A percentile compares a stretch with the other conserved stretches of the same genome.
Conservation (phyloP, 495 filamentous ascomycete genomes). For the Neohortaea acidophila region DNA sequence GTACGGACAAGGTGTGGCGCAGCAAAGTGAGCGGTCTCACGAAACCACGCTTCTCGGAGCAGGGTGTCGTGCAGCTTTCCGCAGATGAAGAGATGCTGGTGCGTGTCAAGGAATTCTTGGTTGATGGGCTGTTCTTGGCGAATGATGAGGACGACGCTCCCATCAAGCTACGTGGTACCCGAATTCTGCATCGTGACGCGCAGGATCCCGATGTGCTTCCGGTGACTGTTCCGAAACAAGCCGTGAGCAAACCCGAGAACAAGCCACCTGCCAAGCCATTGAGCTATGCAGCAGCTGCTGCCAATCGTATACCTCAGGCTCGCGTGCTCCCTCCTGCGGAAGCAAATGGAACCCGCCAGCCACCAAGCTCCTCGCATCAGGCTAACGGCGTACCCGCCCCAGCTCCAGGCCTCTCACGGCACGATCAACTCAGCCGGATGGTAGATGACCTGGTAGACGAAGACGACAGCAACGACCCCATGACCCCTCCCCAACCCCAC, state of each 20-base stretch:
- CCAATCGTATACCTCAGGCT: background rate
- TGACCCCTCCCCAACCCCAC: slow-evolving; percentile 26
- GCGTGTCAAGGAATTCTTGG: slow-evolving; percentile 50
- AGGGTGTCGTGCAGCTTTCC: slow-evolving; percentile 40
- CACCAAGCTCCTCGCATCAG: too few relatives aligned
- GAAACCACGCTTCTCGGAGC: slow-evolving; percentile 43
- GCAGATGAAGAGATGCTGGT: slow-evolving; percentile 58
- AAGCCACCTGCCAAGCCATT: slow-evolving; percentile 2
- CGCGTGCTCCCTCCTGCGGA: background rate
- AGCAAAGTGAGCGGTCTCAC: slow-evolving; percentile 20
- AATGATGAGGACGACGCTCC: slow-evolving; percentile 33
- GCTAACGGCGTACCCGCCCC: slow-evolving; percentile 1
- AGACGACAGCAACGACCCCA: slow-evolving; percentile 22
- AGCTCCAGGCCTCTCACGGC: background rate
- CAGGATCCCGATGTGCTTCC: slow-evolving; percentile 32
- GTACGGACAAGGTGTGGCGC: slow-evolving; percentile 29
- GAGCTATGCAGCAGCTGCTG: slow-evolving; percentile 15
- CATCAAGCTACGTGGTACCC: slow-evolving; percentile 6
- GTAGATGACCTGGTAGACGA: slow-evolving; percentile 52
- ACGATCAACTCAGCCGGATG: slow-evolving; percentile 33
- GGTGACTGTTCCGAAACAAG: slow-evolving; percentile 4
- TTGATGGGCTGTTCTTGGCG: slow-evolving; percentile 46
- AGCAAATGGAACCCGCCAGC: too few relatives aligned
- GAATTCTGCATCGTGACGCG: slow-evolving; percentile 10
- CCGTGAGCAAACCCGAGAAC: background rate